These are phyloP conservation scores for Plasmodium cynomolgi DNA, from an alignment of 169 alveolate species.

Conservation along the genomic window DNA sequence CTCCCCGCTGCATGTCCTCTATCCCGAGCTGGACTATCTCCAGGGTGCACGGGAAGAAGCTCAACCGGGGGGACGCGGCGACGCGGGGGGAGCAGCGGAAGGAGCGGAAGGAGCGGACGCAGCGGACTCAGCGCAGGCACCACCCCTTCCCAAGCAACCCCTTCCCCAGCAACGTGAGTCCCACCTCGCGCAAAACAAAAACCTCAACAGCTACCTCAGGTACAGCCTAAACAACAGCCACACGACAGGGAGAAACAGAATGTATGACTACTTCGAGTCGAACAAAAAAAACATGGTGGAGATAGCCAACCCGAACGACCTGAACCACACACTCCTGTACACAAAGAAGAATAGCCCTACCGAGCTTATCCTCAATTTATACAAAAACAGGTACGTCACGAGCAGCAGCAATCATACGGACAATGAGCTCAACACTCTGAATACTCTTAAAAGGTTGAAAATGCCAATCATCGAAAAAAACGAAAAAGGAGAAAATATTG, in stretches of 20 bases:
- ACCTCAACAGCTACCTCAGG: neutral
- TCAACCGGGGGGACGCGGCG: neutral
- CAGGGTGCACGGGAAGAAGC: neutral
- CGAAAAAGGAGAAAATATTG: conserved; percentile 19
- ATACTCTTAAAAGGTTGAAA: conserved; percentile 20
- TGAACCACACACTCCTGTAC: neutral
- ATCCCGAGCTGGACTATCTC: conserved; percentile 24
- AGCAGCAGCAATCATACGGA: conserved; percentile 8
- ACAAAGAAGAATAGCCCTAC: neutral
- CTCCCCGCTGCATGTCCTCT: conserved; percentile 39
- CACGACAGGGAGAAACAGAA: conserved; percentile 19
- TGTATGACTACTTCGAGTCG: conserved; percentile 56
- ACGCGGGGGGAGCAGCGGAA: neutral
- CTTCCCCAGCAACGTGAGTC: too few relatives aligned
- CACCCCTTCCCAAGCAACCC: too few relatives aligned
- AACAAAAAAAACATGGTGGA: conserved; percentile 34
- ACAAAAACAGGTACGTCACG: conserved; percentile 34
- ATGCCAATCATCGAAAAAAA: conserved; percentile 44
- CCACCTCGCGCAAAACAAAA: neutral
- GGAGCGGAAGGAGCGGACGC: neutral
- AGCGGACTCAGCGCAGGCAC: too few relatives aligned
- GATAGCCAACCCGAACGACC: neutral
- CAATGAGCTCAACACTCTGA: conserved; percentile 36
- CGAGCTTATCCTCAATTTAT: conserved; percentile 9
- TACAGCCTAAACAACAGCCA: neutral